These are phyloP conservation scores for Macrophomina phaseolina DNA, from an alignment of 2,329 filamentous ascomycete genomes.

Conservation along the genomic window DNA sequence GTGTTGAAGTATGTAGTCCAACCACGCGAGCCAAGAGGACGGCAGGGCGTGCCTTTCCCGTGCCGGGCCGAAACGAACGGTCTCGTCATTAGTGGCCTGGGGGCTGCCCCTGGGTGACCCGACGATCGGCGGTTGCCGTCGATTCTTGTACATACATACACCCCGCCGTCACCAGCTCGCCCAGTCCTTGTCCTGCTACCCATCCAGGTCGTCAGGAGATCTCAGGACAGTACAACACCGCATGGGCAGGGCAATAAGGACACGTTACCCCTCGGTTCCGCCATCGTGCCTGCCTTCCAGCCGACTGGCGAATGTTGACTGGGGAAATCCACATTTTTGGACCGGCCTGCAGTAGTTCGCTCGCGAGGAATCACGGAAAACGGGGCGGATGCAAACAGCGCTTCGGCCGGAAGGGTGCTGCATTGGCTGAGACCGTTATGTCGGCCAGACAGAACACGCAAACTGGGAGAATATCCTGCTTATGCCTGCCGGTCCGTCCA, in stretches of 20 bases:
- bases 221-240: background rate
- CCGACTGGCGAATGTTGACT: background rate
- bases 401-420: background rate
- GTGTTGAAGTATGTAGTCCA: background rate
- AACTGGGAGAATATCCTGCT: no score
- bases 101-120: background rate
- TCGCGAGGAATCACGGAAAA: conserved; percentile 13
- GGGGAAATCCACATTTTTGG: background rate
- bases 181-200: background rate
- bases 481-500: conserved; percentile 7
- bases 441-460: no score
- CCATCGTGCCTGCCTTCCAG: background rate
- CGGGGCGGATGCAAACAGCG: background rate
- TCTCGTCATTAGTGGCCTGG: background rate
- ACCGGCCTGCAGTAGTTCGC: conserved; percentile 9
- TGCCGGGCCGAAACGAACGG: conserved; percentile 10
- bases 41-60: background rate
- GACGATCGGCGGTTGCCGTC: conserved; percentile 11
- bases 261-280: conserved; percentile 14
- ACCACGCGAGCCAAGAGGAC: background rate
- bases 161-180: conserved; percentile 2
- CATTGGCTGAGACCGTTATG: no score
- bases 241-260: background rate
- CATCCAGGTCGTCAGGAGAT: conserved; percentile 6
- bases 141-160: background rate